Conservation (phyloP, 805 yeast species). For the Ogataea nitratoaversa region DNA sequence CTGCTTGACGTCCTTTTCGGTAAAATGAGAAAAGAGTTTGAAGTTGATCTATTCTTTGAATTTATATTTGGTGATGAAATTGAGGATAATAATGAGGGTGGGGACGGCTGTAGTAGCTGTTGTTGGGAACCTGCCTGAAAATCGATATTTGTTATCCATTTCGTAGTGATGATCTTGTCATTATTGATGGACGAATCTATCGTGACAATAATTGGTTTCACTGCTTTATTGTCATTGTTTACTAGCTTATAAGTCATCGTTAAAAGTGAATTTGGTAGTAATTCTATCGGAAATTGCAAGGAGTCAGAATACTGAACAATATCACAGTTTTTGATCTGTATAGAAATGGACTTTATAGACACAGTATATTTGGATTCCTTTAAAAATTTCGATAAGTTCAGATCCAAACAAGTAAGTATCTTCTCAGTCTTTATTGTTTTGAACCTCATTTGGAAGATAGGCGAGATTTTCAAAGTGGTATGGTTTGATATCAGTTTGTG, state of each 20-base stretch:
- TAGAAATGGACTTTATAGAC: conserved; percentile 13
- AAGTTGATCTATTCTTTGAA: conserved; percentile 8
- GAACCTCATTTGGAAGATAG: conserved; percentile 27
- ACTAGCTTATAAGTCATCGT: conserved; percentile 24
- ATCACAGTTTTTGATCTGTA: conserved; percentile 24
- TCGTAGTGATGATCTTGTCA: conserved; percentile 20
- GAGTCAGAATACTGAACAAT: conserved; percentile 15
- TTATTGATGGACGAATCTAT: conserved; percentile 18
- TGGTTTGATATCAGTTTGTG: conserved; percentile 6
- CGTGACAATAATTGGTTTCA: conserved; percentile 25
- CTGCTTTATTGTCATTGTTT: conserved; percentile 23
- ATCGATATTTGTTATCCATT: conserved; percentile 37
- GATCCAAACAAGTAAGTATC: conserved; percentile 23
- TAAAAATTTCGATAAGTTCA: conserved; percentile 16
- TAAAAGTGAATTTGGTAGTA: conserved; percentile 15
- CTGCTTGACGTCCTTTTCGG: conserved; percentile 18
- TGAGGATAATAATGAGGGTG: conserved; percentile 4
- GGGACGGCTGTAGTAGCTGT: background rate
- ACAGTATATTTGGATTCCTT: conserved; percentile 9
- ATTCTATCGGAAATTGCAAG: conserved; percentile 29
- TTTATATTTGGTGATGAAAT: conserved; percentile 1
- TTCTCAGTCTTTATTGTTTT: conserved; percentile 25
- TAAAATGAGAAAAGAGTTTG: conserved; percentile 17
- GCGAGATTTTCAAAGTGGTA: conserved; percentile 15
- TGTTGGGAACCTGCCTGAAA: conserved; percentile 13